Conservation (phyloP, 257 asterid genomes). For the Capsicum baccatum region DNA sequence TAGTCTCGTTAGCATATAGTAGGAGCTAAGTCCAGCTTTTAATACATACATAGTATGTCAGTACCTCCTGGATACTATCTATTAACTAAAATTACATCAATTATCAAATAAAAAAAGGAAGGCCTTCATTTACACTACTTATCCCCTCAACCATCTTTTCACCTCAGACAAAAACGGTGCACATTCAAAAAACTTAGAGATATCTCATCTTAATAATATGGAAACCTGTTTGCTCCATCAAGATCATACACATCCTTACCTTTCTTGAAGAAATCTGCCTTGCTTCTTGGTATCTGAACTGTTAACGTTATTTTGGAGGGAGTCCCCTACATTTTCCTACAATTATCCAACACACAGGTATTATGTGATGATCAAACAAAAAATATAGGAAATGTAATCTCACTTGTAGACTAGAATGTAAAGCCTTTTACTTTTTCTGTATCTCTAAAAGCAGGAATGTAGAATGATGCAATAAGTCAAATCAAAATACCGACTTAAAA, state of each 20-base stretch:
- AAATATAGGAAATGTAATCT: not conserved
- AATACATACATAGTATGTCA: not conserved
- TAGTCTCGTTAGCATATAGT: not conserved
- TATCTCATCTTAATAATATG: not conserved
- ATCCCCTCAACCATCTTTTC: conserved; percentile 9
- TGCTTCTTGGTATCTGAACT: conserved; percentile 36
- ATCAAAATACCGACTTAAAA: not conserved
- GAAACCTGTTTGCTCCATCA: conserved; percentile 3
- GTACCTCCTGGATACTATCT: conserved; percentile 6
- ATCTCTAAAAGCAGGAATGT: conserved; percentile 11
- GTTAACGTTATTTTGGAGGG: conserved; percentile 30
- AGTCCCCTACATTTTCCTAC: conserved; percentile 40
- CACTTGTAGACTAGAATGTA: not conserved
- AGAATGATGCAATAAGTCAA: not conserved
- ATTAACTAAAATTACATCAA: conserved; percentile 10
- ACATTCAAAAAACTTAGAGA: not conserved
- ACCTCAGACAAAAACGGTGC: not conserved
- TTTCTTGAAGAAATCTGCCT: conserved; percentile 32
- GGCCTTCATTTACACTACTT: not conserved
- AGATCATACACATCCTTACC: conserved; percentile 40
- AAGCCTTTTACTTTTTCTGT: conserved; percentile 1
- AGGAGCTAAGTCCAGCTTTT: conserved; percentile 11
- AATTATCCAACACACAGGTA: conserved; percentile 24
- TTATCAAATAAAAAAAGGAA: not conserved
- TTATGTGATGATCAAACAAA: conserved; percentile 3